These are phyloP conservation scores for Hordeum marinum DNA, from an alignment of 176 grass and related monocot species.

Conservation along the genomic window DNA sequence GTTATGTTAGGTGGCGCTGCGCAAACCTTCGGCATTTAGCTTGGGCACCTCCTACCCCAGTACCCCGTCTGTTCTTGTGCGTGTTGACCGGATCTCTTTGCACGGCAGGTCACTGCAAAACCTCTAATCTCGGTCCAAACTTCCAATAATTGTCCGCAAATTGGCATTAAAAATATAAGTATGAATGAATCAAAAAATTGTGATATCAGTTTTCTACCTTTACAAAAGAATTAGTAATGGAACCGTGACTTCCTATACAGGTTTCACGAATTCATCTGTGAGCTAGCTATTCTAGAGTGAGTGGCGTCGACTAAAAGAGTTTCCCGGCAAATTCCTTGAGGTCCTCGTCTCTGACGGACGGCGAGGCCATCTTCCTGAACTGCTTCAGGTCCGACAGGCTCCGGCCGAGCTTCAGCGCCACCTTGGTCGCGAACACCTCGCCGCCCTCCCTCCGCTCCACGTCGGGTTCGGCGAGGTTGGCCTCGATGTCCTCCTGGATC, in stretches of 20 bases:
- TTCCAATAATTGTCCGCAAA: no score
- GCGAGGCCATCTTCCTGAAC: conserved; percentile 35
- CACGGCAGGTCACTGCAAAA: no score
- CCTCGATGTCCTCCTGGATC: no score
- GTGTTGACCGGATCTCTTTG: no score
- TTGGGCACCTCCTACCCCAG: no score
- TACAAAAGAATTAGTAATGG: not conserved
- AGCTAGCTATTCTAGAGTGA: not conserved
- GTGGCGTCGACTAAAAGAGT: not conserved
- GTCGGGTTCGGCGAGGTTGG: conserved; percentile 8
- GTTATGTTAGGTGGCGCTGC: no score
- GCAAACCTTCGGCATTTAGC: no score
- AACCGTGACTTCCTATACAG: not conserved
- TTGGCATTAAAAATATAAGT: not conserved
- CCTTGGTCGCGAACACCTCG: conserved; percentile 49
- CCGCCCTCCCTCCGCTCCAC: conserved; percentile 43
- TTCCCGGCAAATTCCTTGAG: conserved; percentile 6
- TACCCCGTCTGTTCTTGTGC: no score
- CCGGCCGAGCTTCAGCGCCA: conserved; percentile 19
- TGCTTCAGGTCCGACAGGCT: conserved; percentile 25
- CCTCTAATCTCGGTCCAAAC: no score
- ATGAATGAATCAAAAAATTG: not conserved
- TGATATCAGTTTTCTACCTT: not conserved
- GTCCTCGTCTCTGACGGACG: conserved; percentile 23
- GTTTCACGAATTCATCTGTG: not conserved